These are phyloP conservation scores for Theileria annulata DNA, from an alignment of 169 alveolate genomes.

Conservation along the genomic window DNA sequence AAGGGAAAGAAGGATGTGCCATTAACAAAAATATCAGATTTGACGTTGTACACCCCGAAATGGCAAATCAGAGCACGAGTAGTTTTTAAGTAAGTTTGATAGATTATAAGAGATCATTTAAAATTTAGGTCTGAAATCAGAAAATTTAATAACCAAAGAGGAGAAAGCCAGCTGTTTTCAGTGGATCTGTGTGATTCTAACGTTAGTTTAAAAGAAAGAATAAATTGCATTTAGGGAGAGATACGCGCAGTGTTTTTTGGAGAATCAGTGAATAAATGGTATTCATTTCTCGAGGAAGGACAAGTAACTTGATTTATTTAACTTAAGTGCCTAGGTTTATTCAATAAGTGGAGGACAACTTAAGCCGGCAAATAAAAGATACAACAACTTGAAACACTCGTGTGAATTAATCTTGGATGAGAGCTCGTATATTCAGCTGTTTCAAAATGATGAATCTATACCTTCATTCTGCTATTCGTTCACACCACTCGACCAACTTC, in stretches of 20 bases:
- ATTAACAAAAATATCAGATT: constrained; percentile 41
- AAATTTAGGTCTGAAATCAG: constrained; percentile 35
- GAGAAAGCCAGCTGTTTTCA: constrained; percentile 63
- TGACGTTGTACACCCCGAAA: constrained; percentile 63
- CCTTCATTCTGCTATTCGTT: constrained; percentile 70
- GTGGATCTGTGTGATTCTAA: constrained; percentile 57
- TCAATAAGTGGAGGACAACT: constrained; percentile 75
- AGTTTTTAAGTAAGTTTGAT: constrained; percentile 23
- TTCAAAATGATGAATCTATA: constrained; percentile 67
- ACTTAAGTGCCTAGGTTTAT: constrained; percentile 46
- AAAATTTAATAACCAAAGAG: constrained; percentile 66
- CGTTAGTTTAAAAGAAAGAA: constrained; percentile 15
- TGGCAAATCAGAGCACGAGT: constrained; percentile 65
- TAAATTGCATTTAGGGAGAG: constrained; percentile 46
- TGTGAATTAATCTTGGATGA: constrained; percentile 76
- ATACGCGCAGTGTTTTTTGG: constrained; percentile 76
- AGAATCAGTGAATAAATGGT: constrained; percentile 80
- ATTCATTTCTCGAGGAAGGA: constrained; percentile 71
- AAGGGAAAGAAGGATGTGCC: neutral
- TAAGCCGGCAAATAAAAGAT: constrained; percentile 73
- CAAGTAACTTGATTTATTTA: constrained; percentile 24
- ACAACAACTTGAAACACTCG: constrained; percentile 69
- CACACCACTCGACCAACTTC: constrained; percentile 61
- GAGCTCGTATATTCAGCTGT: constrained; percentile 66
- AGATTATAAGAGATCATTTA: neutral